phyloP scores from a whole-genome alignment of 2,329 filamentous ascomycete genomes.

The Trichoderma koningii region DNA sequence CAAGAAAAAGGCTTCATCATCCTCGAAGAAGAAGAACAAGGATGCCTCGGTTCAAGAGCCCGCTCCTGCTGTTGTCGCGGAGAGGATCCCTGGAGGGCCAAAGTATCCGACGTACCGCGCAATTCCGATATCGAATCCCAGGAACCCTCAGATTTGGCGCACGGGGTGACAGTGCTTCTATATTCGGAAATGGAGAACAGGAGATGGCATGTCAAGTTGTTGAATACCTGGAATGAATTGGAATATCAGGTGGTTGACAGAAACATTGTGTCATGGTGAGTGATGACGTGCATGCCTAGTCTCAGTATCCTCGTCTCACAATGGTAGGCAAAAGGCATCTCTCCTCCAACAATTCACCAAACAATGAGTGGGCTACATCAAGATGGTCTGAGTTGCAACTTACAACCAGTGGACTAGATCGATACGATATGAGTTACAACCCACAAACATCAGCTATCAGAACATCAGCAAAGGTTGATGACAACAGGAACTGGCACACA shows the following conservation, averaged over 20 bases:
- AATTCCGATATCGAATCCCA: conserved; percentile 40
- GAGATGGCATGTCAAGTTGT: neutral
- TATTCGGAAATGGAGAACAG: neutral
- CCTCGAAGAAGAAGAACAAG: neutral
- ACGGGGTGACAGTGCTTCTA: neutral
- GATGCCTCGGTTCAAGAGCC: conserved; percentile 24
- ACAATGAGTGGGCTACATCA: neutral
- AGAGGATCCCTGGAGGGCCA: conserved; percentile 40
- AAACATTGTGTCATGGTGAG: neutral
- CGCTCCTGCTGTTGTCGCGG: conserved; percentile 30
- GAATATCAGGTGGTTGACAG: neutral
- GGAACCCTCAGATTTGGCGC: conserved; percentile 28
- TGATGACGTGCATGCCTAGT: neutral
- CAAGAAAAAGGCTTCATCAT: neutral
- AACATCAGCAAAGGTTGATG: neutral
- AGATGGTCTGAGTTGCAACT: neutral
- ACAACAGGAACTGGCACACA: neutral
- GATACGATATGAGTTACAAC: neutral
- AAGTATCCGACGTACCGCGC: conserved; percentile 41
- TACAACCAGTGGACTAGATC: neutral
- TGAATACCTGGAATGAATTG: neutral
- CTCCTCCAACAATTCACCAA: too few relatives aligned
- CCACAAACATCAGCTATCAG: neutral
- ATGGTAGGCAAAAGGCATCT: neutral
- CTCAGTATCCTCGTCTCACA: neutral